phyloP scores from a whole-genome alignment of 495 filamentous ascomycete genomes.

The Penicillium goetzii region DNA sequence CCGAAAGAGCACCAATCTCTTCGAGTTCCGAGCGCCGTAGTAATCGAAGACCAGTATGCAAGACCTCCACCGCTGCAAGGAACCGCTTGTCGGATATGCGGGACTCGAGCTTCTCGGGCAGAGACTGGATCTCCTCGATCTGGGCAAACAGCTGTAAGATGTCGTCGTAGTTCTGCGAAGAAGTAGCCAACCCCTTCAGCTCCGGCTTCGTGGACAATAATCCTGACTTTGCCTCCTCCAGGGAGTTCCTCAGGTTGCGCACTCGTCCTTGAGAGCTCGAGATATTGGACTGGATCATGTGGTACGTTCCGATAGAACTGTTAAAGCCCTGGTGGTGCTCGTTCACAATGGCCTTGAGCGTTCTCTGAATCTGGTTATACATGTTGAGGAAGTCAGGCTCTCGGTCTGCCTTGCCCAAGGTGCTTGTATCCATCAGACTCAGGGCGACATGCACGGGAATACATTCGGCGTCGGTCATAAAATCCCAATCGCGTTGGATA shows the following conservation, averaged over 20 bases:
- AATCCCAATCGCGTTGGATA: slow-evolving; percentile 87
- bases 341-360: slow-evolving; percentile 94
- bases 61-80: slow-evolving; percentile 84
- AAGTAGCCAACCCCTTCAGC: slow-evolving; percentile 79
- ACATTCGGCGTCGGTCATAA: slow-evolving; percentile 85
- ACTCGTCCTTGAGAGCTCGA: slow-evolving; percentile 85
- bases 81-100: slow-evolving; percentile 96
- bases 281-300: slow-evolving; percentile 96
- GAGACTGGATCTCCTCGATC: slow-evolving; percentile 85
- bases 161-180: slow-evolving; percentile 88
- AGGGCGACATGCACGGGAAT: slow-evolving; percentile 91
- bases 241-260: slow-evolving; percentile 75
- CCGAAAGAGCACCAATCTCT: slow-evolving; percentile 84
- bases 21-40: slow-evolving; percentile 88
- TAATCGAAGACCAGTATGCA: slow-evolving; percentile 82
- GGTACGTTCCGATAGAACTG: slow-evolving; percentile 97
- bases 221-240: slow-evolving; percentile 79
- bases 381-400: slow-evolving; percentile 81
- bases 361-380: slow-evolving; percentile 82
- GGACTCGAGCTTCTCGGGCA: slow-evolving; percentile 91
- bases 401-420: slow-evolving; percentile 85
- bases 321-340: slow-evolving; percentile 99
- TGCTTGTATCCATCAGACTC: slow-evolving; percentile 90
- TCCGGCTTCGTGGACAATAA: slow-evolving; percentile 89
- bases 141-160: slow-evolving; percentile 82